A percentile compares a stretch with the other conserved stretches of the same genome.
Evolutionary conservation across 2,329 filamentous ascomycete genomes (phyloP).

Genomic region (Aspergillus pseudoterreus): DNA sequence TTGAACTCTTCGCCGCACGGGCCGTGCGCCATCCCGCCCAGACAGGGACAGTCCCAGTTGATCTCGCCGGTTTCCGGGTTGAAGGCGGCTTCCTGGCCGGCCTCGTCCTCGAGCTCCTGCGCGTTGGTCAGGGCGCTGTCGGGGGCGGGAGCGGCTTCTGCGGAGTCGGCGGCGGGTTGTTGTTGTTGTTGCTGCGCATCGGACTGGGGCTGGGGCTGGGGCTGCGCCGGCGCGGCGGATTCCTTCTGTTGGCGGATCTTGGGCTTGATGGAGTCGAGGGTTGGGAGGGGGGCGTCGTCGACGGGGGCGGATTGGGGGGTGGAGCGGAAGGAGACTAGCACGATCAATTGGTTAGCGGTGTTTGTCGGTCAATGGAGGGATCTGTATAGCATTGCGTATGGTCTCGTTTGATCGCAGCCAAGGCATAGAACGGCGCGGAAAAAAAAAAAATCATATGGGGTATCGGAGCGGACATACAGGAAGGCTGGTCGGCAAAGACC

Average conservation of each 20-base stretch:
- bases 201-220: background rate
- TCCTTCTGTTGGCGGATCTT: constrained; percentile 40
- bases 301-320: constrained; percentile 24
- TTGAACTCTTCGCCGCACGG: constrained; percentile 96
- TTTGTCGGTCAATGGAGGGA: no score
- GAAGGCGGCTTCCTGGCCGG: constrained; percentile 84
- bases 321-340: constrained; percentile 30
- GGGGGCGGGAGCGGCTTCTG: constrained; percentile 9
- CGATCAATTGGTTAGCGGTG: background rate
- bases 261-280: constrained; percentile 64
- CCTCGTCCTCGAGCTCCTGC: constrained; percentile 71
- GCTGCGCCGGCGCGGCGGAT: constrained; percentile 7
- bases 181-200: constrained; percentile 6
- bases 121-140: constrained; percentile 35
- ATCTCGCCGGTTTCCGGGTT: constrained; percentile 99
- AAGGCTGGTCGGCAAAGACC: constrained; percentile 78
- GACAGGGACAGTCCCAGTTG: constrained; percentile 98
- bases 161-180: background rate
- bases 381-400: no score
- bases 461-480: constrained; percentile 56
- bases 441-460: background rate
- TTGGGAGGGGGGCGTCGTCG: constrained; percentile 53
- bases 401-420: background rate
- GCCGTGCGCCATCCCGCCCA: constrained; percentile 94
- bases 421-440: background rate